A percentile compares a stretch with the other conserved stretches of the same genome.
Conservation (phyloP, 768 basidiomycete species). For the Lactarius sanguifluus region DNA sequence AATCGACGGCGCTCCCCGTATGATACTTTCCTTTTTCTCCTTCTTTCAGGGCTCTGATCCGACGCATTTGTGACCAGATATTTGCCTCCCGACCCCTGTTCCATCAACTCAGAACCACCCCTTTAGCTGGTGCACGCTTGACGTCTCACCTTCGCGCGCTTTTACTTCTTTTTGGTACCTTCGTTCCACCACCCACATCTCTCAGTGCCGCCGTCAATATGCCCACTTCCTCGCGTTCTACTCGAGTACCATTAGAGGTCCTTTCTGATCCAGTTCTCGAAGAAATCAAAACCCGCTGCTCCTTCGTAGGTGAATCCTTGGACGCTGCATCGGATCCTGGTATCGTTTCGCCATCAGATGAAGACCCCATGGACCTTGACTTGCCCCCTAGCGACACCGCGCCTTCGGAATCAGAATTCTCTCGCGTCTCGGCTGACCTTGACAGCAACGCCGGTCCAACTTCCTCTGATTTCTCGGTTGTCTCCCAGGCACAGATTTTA, state of each 20-base stretch:
- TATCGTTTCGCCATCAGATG: conserved; percentile 29
- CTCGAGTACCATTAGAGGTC: conserved; percentile 73
- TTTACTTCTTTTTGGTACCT: conserved; percentile 78
- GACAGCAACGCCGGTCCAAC: conserved; percentile 52
- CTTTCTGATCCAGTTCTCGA: conserved; percentile 81
- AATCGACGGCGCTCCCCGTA: conserved; percentile 86
- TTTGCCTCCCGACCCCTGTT: conserved; percentile 87
- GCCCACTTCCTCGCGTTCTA: conserved; percentile 60
- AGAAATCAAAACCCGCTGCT: conserved; percentile 86
- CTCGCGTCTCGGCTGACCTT: conserved; percentile 45
- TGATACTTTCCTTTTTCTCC: conserved; percentile 35
- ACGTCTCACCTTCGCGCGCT: conserved; percentile 79
- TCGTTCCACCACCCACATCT: conserved; percentile 76
- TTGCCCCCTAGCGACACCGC: conserved; percentile 52
- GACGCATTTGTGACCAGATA: conserved; percentile 53
- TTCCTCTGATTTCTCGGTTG: conserved; percentile 58
- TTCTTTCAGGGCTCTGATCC: conserved; percentile 5
- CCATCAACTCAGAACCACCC: conserved; percentile 78
- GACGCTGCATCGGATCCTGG: conserved; percentile 37
- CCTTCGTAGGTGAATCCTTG: conserved; percentile 75
- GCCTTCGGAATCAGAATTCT: conserved; percentile 69
- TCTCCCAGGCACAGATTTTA: conserved; percentile 44
- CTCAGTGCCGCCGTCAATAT: conserved; percentile 63
- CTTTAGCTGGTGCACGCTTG: conserved; percentile 81
- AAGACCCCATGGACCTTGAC: conserved; percentile 47